Evolutionary conservation across 768 basidiomycete genomes (phyloP), one percentile per base, ranked within the genome.

Genomic region (Tylopilus subfusipes): DNA sequence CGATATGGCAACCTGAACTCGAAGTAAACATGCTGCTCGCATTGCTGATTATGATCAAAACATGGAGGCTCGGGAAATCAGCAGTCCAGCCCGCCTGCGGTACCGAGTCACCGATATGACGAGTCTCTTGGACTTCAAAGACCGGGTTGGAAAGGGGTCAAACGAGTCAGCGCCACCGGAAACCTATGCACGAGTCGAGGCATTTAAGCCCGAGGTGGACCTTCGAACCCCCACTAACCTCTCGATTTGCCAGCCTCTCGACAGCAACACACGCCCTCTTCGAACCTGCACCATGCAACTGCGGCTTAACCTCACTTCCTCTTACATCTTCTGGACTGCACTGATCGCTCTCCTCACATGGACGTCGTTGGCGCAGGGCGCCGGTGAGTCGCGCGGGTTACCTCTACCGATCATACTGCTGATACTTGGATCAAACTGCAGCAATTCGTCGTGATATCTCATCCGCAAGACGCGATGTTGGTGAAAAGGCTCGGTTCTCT

Each of bases 261-360:
- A 45, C 14, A 5, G 11, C 29, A 42, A 9, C 24, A 31, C 27
- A n/a, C 48, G 13, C 31, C 42, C n/a, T n/a, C 33, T 29, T 18
- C 30, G 48, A 30, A 14, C 16, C 31, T 14, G n/a, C 18, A 30
- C 29, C 10, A 60, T 61, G 59, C 43, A 44, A 12, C 39, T 42
- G 10, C 42, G 16, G 8, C 43, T 45, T 22, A 29, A 8, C 25
- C 4, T 36, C 18, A 14, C 50, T 2, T 27, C 42, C 14, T 45
- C 24, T 1, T 47, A 34, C 36, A 5, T 49, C 36, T 52, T 42
- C n/a, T 24, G 55, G 24, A 39, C 30, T 14, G 11, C 33, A 8
- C 30, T 60, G 10, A 14, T 52, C 38, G 19, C 49, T 30, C 36
- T 60, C 39, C 52, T 42, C 33, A 39, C 54, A 2, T 60, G 49